Conservation (phyloP, 371 early-diverging fungal species). For the Mortierella sp. region DNA sequence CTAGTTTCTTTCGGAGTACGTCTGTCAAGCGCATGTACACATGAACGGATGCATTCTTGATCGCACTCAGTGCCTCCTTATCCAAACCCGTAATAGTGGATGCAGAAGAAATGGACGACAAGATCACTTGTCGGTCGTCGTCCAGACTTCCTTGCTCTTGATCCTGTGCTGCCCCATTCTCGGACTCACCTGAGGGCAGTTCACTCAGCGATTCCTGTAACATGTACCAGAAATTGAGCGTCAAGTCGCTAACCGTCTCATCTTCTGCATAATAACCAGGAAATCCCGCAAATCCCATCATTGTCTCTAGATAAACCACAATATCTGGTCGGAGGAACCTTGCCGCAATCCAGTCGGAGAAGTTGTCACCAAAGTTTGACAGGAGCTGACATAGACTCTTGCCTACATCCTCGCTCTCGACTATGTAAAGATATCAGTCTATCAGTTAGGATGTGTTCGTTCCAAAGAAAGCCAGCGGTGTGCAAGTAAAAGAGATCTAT, state of each 20-base stretch:
- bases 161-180: constrained; percentile 11
- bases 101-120: constrained; percentile 34
- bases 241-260: constrained; percentile 77
- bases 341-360: constrained; percentile 66
- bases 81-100: constrained; percentile 42
- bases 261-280: constrained; percentile 78
- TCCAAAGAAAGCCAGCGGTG: too few species aligned
- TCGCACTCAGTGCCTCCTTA: constrained; percentile 30
- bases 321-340: constrained; percentile 64
- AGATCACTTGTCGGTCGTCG: constrained; percentile 42
- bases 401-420: constrained; percentile 68
- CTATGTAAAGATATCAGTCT: constrained; percentile 34
- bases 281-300: constrained; percentile 75
- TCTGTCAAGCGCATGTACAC: constrained; percentile 67
- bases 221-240: constrained; percentile 80
- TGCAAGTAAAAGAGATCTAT: constrained; percentile 10
- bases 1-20: constrained; percentile 63
- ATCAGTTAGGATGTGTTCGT: too few species aligned
- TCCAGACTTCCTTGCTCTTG: constrained; percentile 20
- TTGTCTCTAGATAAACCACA: constrained; percentile 65
- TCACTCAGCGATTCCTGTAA: constrained; percentile 73
- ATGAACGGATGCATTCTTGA: constrained; percentile 51
- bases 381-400: constrained; percentile 69
- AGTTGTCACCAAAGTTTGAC: constrained; percentile 78
- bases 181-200: constrained; percentile 41